Evolutionary conservation across 2,329 filamentous ascomycete species (phyloP), one percentile per base, ranked within the genome.

Genomic region (Colletotrichum costaricense): DNA sequence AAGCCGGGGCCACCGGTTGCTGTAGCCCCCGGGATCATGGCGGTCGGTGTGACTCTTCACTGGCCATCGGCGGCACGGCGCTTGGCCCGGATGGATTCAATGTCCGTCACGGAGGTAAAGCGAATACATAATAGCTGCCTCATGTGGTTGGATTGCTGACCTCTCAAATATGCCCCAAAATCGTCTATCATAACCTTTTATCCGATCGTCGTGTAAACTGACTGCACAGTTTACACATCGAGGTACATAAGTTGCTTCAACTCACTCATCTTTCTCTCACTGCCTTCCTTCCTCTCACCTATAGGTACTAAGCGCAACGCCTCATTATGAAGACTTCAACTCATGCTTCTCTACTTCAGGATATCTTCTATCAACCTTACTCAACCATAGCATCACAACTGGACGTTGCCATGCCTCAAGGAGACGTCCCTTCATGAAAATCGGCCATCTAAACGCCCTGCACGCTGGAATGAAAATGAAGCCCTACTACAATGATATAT

Each of bases 41-140:
- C 60, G 49, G 57, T 68, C 69, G 64, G 69, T 28, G 35, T n/a
- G 69, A 72, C 24, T 42, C 46, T 58, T 38, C 35, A 19, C 64
- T 49, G 35, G 63, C 5, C 14, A 58, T 55, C 69, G 52, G 69
- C 35, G 33, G 22, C 58, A 26, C 69, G 64, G 64, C 16, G 58
- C 57, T 63, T 63, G 38, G 24, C 33, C 42, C 64, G 38, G 68
- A 9, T 3, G 33, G 49, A 64, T 8, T 52, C 19, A 59, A 28
- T 22, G 46, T 16, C 59, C 9, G 12, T 1, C 24, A 56, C 6
- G 6, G 38, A 19, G 38, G 38, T 16, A 16, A 7, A 16, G 14
- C 4, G 14, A 16, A 14, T 38, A 0, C 38, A 42, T 3, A 1
- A 0, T 0, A 38, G 5, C 14, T 19, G 7, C 5, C 14, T 7